phyloP scores from a whole-genome alignment of 805 yeast genomes.

The Candida nitratophila region DNA sequence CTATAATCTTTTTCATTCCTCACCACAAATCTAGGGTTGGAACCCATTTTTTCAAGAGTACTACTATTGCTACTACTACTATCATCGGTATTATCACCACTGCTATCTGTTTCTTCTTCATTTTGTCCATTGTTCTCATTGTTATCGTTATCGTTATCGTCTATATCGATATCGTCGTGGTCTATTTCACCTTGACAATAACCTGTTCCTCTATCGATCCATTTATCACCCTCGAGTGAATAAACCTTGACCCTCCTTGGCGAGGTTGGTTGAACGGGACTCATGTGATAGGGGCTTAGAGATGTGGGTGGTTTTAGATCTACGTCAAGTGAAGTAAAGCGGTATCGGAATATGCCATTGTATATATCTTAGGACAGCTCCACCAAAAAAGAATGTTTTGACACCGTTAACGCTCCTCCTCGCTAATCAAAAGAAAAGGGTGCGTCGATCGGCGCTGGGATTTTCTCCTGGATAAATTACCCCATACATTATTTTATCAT shows the following conservation, averaged over 20 bases:
- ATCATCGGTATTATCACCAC: not conserved
- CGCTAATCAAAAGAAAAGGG: too few species aligned
- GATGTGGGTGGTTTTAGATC: not conserved
- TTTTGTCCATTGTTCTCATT: too few species aligned
- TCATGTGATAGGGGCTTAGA: too few species aligned
- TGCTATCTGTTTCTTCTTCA: too few species aligned
- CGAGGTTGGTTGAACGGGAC: slow-evolving; percentile 16
- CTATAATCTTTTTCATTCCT: slow-evolving; percentile 58
- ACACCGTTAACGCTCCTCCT: too few species aligned
- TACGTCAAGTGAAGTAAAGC: too few species aligned
- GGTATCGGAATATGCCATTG: too few species aligned
- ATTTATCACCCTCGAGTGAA: slow-evolving; percentile 67
- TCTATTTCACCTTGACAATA: slow-evolving; percentile 69
- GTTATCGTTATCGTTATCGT: not conserved
- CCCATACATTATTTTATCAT: too few species aligned
- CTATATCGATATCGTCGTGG: slow-evolving; percentile 6
- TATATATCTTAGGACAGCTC: too few species aligned
- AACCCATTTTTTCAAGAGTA: not conserved
- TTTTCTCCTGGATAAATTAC: too few species aligned
- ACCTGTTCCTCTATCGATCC: slow-evolving; percentile 94
- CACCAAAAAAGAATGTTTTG: too few species aligned
- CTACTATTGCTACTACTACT: not conserved
- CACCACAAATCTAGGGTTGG: slow-evolving; percentile 58
- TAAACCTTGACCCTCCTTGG: slow-evolving; percentile 91
- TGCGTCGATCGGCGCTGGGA: too few species aligned